phyloP scores from a whole-genome alignment of 306 rosid genomes.

The Dicorynia guianensis region DNA sequence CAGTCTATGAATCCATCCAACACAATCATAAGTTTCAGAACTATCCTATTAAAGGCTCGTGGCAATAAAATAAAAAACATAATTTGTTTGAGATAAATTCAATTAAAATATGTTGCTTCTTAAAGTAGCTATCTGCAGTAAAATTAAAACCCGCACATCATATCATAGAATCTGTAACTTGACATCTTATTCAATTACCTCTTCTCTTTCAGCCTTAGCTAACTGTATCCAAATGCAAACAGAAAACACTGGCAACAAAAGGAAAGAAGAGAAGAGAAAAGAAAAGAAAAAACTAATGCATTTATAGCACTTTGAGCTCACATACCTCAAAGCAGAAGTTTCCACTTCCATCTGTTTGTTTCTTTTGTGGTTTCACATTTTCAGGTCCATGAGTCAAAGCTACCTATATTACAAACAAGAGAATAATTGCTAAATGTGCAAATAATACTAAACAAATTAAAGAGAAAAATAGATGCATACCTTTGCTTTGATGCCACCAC shows the following conservation, averaged over 20 bases:
- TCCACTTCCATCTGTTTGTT: constrained; percentile 82
- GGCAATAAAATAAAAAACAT: constrained; percentile 29
- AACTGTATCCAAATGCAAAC: constrained; percentile 29
- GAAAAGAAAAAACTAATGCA: background rate
- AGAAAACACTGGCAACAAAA: constrained; percentile 30
- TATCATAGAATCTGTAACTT: constrained; percentile 22
- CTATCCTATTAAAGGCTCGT: constrained; percentile 31
- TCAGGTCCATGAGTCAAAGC: constrained; percentile 99
- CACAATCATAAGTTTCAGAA: constrained; percentile 13
- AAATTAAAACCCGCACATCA: constrained; percentile 18
- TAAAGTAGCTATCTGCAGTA: constrained; percentile 21
- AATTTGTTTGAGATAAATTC: constrained; percentile 26
- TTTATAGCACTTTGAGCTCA: constrained; percentile 20
- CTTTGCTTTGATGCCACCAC: constrained; percentile 80
- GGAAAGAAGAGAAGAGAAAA: background rate
- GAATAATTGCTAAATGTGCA: constrained; percentile 36
- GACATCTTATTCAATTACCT: constrained; percentile 31
- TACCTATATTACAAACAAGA: constrained; percentile 60
- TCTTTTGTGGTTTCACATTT: constrained; percentile 89
- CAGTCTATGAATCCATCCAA: background rate
- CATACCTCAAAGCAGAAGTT: constrained; percentile 95
- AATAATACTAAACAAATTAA: constrained; percentile 29
- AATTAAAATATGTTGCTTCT: constrained; percentile 23
- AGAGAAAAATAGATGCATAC: constrained; percentile 47
- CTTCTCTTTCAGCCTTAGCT: constrained; percentile 39